Conservation (phyloP, 2,329 filamentous ascomycete species). For the Diplodia mutila region DNA sequence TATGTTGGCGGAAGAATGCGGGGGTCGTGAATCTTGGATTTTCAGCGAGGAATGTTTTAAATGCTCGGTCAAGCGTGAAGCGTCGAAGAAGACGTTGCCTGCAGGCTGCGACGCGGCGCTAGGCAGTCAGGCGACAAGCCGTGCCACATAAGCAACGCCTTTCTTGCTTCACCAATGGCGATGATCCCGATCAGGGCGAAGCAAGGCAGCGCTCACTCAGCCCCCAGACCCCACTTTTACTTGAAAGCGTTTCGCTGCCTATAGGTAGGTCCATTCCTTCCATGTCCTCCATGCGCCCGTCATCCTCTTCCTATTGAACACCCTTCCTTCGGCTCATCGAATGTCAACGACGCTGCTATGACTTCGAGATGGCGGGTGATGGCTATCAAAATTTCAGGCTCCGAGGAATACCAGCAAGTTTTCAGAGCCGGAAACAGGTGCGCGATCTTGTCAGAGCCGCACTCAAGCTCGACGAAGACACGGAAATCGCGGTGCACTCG, state of each 20-base stretch:
- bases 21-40: background rate
- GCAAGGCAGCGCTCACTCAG: background rate
- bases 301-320: background rate
- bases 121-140: background rate
- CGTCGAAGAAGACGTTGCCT: too few species aligned
- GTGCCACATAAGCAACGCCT: background rate
- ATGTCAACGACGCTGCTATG: background rate
- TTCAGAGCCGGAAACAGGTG: background rate
- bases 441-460: background rate
- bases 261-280: accelerated
- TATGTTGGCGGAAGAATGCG: too few species aligned
- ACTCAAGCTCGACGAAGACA: background rate
- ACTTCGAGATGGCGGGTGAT: background rate
- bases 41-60: too few species aligned
- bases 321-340: background rate
- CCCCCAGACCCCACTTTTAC: background rate
- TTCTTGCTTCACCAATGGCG: background rate
- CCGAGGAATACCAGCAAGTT: background rate
- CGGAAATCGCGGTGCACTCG: background rate
- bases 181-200: background rate
- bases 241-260: background rate
- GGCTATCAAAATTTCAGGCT: background rate
- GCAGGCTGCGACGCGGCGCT: too few species aligned
- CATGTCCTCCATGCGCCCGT: background rate
- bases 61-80: too few species aligned